These are phyloP conservation scores for Cyclotella choctawhatcheeana DNA, from an alignment of 108 stramenopile species.

Conservation along the genomic window DNA sequence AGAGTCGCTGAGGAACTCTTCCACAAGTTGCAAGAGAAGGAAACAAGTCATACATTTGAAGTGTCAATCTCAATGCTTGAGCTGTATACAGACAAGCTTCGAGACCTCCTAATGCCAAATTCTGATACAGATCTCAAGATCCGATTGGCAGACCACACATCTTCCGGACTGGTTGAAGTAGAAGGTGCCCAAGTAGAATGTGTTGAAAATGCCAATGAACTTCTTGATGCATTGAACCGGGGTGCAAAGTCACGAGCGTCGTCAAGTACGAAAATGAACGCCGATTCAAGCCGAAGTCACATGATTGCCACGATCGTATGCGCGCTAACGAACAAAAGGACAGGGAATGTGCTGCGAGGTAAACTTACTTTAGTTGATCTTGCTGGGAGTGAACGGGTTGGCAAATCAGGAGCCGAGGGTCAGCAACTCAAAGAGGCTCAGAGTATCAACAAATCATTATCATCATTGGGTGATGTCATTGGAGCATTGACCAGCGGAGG, in stretches of 20 bases:
- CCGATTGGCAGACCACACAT: constrained; percentile 53
- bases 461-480: constrained; percentile 79
- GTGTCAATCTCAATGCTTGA: constrained; percentile 66
- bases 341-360: constrained; percentile 47
- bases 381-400: constrained; percentile 83
- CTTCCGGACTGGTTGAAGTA: constrained; percentile 59
- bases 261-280: constrained; percentile 78
- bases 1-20: constrained; percentile 63
- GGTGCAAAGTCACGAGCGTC: constrained; percentile 56
- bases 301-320: constrained; percentile 56
- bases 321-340: constrained; percentile 48
- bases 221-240: constrained; percentile 54
- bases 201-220: constrained; percentile 42
- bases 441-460: constrained; percentile 75
- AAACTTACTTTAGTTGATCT: constrained; percentile 85
- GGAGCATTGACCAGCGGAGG: constrained; percentile 58
- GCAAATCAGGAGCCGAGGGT: constrained; percentile 65
- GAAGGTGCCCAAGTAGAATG: constrained; percentile 47
- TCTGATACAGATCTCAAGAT: constrained; percentile 41
- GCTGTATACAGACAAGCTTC: constrained; percentile 72
- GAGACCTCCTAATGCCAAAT: constrained; percentile 59
- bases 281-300: constrained; percentile 68
- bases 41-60: constrained; percentile 41
- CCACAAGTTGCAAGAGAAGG: constrained; percentile 51
- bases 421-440: constrained; percentile 70